A percentile compares a stretch with the other conserved stretches of the same genome.
These are phyloP conservation scores for Cynara cardunculus DNA, from an alignment of 129 eudicot genomes.

Conservation along the genomic window DNA sequence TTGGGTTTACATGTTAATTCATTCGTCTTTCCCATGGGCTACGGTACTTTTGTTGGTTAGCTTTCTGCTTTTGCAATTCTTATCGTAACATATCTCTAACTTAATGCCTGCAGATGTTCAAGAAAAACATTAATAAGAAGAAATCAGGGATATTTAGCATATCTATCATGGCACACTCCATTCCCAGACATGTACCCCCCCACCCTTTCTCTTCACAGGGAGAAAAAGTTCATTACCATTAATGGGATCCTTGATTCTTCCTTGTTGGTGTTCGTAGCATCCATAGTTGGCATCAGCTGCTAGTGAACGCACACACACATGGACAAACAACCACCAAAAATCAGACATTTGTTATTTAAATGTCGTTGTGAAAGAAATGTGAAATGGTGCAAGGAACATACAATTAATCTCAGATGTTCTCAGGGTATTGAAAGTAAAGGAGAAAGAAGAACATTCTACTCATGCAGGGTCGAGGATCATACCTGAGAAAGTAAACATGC, in stretches of 20 bases:
- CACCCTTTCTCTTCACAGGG: not conserved
- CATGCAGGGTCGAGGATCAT: not conserved
- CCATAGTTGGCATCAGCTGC: slow-evolving; percentile 22
- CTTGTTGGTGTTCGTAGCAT: slow-evolving; percentile 24
- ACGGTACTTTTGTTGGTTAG: not conserved
- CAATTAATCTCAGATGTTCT: not conserved
- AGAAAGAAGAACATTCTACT: not conserved
- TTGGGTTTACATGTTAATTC: not conserved
- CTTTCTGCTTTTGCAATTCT: not conserved
- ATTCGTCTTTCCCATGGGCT: not conserved
- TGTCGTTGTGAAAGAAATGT: not conserved
- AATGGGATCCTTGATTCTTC: slow-evolving; percentile 21
- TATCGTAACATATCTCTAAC: not conserved
- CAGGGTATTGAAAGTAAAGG: not conserved
- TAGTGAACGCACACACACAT: not conserved
- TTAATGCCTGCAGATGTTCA: not conserved
- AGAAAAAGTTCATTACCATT: slow-evolving; percentile 14
- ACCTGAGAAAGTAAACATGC: not conserved
- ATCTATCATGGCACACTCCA: not conserved
- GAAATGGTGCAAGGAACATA: not conserved
- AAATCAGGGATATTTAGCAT: not conserved
- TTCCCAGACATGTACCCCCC: not conserved
- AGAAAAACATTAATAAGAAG: not conserved
- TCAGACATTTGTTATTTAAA: not conserved
- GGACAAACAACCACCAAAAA: slow-evolving; percentile 13